Conservation (phyloP, 768 basidiomycete genomes). For the Leccinum truebloodii region DNA sequence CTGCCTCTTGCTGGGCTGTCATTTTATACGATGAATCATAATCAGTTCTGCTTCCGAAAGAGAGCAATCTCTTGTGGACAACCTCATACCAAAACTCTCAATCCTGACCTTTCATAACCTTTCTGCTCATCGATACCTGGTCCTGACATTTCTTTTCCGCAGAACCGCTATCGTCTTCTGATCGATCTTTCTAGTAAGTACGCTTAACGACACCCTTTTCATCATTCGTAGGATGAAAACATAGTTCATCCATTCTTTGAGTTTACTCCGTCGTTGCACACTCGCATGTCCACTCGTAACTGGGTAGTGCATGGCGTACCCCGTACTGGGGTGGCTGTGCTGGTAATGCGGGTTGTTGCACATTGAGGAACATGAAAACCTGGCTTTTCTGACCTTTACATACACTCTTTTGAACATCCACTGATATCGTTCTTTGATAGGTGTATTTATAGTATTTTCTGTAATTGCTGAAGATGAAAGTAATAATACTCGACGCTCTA, state of each 20-base stretch:
- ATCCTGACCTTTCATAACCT: constrained; percentile 42
- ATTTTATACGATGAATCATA: constrained; percentile 46
- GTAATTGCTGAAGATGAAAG: constrained; percentile 1
- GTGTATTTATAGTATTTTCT: background rate
- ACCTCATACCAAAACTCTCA: constrained; percentile 45
- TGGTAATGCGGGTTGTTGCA: constrained; percentile 36
- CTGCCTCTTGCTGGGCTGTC: too few species aligned
- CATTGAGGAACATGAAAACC: constrained; percentile 54
- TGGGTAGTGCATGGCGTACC: constrained; percentile 36
- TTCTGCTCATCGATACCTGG: background rate
- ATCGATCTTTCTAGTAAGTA: background rate
- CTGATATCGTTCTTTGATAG: constrained; percentile 17
- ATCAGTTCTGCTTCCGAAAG: constrained; percentile 88
- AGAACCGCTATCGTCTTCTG: constrained; percentile 9
- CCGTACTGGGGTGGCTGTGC: constrained; percentile 53
- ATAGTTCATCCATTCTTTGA: constrained; percentile 90
- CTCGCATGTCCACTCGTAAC: constrained; percentile 37
- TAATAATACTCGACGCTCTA: background rate
- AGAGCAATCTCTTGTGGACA: constrained; percentile 78
- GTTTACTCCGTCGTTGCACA: constrained; percentile 39
- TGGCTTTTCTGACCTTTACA: constrained; percentile 59
- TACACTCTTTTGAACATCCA: background rate
- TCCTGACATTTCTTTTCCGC: constrained; percentile 5
- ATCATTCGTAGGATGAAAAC: constrained; percentile 54
- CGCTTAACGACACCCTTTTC: background rate